Evolutionary conservation across 2,329 filamentous ascomycete genomes (phyloP).

Genomic region (Nigrospora oryzae): DNA sequence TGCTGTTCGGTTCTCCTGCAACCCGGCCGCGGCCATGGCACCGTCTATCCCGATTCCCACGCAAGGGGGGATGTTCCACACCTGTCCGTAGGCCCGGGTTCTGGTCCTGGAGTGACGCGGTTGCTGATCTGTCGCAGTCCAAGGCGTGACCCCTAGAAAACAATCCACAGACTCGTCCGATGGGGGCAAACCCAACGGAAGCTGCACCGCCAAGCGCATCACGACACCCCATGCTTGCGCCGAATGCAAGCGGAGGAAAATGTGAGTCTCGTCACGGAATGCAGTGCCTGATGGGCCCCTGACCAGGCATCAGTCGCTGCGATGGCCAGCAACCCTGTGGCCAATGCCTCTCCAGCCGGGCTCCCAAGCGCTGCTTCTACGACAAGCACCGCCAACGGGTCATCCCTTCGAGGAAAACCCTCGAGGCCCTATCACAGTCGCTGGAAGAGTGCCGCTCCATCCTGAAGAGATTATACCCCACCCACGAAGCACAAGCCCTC

Average conservation of each 20-base stretch:
- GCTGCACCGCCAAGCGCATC: slow-evolving; percentile 21
- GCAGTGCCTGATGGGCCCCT: slow-evolving; percentile 8
- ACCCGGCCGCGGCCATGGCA: slow-evolving; percentile 21
- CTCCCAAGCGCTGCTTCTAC: slow-evolving; percentile 71
- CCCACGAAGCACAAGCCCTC: slow-evolving; percentile 41
- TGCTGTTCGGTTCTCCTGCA: neutral
- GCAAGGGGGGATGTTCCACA: slow-evolving; percentile 44
- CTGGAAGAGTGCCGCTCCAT: slow-evolving; percentile 58
- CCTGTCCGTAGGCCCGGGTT: slow-evolving; percentile 20
- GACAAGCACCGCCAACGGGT: slow-evolving; percentile 71
- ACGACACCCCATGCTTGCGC: slow-evolving; percentile 31
- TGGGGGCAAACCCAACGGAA: slow-evolving; percentile 19
- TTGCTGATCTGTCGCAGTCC: slow-evolving; percentile 20
- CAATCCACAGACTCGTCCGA: slow-evolving; percentile 31
- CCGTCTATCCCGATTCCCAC: slow-evolving; percentile 38
- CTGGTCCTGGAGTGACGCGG: no score
- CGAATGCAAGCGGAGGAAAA: slow-evolving; percentile 66
- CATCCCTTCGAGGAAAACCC: slow-evolving; percentile 66
- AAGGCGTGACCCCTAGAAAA: slow-evolving; percentile 44
- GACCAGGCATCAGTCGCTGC: slow-evolving; percentile 45
- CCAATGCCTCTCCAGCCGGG: slow-evolving; percentile 74
- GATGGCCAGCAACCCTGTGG: slow-evolving; percentile 76
- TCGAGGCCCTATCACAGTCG: slow-evolving; percentile 55
- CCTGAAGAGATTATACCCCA: slow-evolving; percentile 54
- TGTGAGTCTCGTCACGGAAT: slow-evolving; percentile 29